Evolutionary conservation across 1,284 basidiomycete genomes (phyloP).

Genomic region (Sporisorium sorghi): DNA sequence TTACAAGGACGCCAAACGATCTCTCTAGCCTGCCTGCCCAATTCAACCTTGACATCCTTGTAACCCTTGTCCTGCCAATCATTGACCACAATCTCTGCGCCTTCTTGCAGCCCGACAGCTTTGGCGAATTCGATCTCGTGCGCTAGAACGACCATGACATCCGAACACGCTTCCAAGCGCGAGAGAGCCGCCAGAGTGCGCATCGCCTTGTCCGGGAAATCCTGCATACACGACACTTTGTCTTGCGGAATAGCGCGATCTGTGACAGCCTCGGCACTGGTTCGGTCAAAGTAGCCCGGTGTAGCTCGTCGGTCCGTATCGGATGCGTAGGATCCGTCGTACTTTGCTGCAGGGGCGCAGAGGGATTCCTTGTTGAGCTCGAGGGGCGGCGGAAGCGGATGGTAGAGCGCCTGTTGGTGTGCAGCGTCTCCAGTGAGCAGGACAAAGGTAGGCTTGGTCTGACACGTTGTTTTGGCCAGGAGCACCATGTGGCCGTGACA

Average conservation of each 20-base stretch:
- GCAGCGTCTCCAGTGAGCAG: conserved; percentile 29
- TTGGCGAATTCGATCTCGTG: conserved; percentile 21
- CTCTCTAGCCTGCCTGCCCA: conserved; percentile 7
- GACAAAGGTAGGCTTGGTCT: conserved; percentile 3
- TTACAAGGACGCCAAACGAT: conserved; percentile 7
- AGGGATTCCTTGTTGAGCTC: conserved; percentile 17
- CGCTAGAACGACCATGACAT: conserved; percentile 37
- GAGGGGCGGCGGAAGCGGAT: conserved; percentile 19
- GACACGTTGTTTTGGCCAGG: conserved; percentile 12
- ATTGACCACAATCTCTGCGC: conserved; percentile 12
- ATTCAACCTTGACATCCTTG: conserved; percentile 23
- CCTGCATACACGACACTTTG: conserved; percentile 25
- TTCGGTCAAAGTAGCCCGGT: conserved; percentile 21
- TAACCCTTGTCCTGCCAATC: conserved; percentile 9
- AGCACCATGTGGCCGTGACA: conserved; percentile 29
- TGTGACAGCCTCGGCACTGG: conserved; percentile 9
- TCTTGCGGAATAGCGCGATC: conserved; percentile 14
- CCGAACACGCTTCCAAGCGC: conserved; percentile 18
- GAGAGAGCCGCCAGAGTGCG: conserved; percentile 16
- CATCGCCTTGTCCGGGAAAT: conserved; percentile 23
- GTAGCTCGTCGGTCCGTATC: conserved; percentile 19
- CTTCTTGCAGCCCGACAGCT: conserved; percentile 15
- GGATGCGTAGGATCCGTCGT: conserved; percentile 1
- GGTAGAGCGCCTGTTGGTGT: conserved; percentile 34
- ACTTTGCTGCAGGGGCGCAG: background rate